Evolutionary conservation across 345 rosid genomes (phyloP), one percentile per base, ranked within the genome.

Genomic region (Salix caprea): DNA sequence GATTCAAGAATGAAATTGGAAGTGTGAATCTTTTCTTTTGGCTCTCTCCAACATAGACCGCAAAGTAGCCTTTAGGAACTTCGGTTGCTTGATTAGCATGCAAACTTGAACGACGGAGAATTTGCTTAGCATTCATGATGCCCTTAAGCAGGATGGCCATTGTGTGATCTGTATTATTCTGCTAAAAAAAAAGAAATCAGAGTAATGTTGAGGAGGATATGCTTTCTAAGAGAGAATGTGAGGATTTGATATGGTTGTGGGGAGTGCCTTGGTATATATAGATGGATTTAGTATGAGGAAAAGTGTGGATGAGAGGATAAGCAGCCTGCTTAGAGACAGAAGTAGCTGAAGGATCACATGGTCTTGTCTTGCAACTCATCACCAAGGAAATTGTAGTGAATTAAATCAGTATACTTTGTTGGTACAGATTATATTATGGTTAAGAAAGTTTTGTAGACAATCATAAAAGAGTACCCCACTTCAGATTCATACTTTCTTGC

Each of bases 311-410:
- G 69, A 46, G 82, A 39, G 80, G 76, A 34, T 50, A 12, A 40
- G 65, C 77, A 30, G 79, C 46, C 67, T 64, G n/a, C 21, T 24
- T 18, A 11, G 66, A 73, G 69, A 74, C 78, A 76, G 1, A 19
- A 32, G 71, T 73, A 72, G n/a, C 18, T 64, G 83, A 69, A 75
- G 54, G n/a, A 70, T 77, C 84, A 79, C 83, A 85, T 80, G 87
- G 71, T 16, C 68, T 2, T 82, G 84, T 77, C 78, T 80, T 70
- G 70, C 75, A 79, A 79, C 62, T 67, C 48, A 71, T 62, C 46
- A 69, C 62, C 73, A 73, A 50, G 28, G 60, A 54, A 30, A 48
- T 42, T 26, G 76, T 30, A 54, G 1, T 39, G 67, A 70, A 44
- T 37, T 42, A 65, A 58, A n/a, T 62, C 32, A 60, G 39, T 30